Evolutionary conservation across 208 protist species (phyloP), one percentile per base, ranked within the genome.

Genomic region (Trypanosoma lewisi): DNA sequence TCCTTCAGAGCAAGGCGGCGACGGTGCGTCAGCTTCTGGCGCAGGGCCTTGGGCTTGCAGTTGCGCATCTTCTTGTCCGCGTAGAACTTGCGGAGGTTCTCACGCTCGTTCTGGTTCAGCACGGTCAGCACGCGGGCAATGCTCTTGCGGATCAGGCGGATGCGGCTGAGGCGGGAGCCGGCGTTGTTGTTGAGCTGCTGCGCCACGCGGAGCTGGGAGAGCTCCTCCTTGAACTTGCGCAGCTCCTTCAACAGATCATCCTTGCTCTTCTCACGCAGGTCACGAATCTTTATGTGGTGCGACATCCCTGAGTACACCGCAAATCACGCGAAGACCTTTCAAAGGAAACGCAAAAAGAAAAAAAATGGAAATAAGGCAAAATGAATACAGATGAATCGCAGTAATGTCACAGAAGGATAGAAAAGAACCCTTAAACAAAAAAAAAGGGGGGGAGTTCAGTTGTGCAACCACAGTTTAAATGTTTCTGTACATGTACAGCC

Each of bases 111-210:
- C 89, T 98, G 86, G 89, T 97, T 98, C 59, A 99, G 88, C 55
- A 99, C 97, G 16, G 98, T 99, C 70, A 98, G 75, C 47, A 99
- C 94, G 72, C 94, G 90, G 21, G 98, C 98, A 65, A 99, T 97
- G 67, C 80, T 91, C 87, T 98, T 98, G 73, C 97, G 92, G 67
- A 98, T 96, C 30, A 94, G 95, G 76, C 93, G 89, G 73, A 98
- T 98, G 75, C 98, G 97, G 60, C 89, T 82, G 21, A 98, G 78
- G 73, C 98, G 98, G 42, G 82, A 80, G 50, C 94, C 89, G 37
- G 80, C 71, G 48, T 85, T 87, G 48, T 85, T 87, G 54, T 87
- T 86, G 30, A 97, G 93, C 74, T 98, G 96, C 92, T 99, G 95
- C 53, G 93, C 91, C 8, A 98, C 96, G 68, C 96, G 93, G 49